Conservation (phyloP, 2,329 filamentous ascomycete genomes). For the Ciborinia camelliae region DNA sequence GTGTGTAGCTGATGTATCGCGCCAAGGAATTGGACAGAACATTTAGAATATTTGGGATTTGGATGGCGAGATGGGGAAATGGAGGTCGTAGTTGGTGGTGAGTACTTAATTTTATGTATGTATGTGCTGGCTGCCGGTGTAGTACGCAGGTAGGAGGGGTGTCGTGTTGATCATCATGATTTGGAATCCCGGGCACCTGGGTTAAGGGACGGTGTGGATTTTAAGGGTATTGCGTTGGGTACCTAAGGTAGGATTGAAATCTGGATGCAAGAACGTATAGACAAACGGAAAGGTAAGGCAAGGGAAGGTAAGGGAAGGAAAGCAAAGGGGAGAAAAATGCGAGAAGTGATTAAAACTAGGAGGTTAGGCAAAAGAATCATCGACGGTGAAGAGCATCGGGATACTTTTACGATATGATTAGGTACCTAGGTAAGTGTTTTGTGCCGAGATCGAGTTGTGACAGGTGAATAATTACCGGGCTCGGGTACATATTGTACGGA, state of each 20-base stretch:
- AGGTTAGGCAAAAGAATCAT: not conserved
- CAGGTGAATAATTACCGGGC: not conserved
- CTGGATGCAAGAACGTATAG: not conserved
- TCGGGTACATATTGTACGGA: not conserved
- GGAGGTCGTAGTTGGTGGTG: not conserved
- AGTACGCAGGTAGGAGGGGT: not conserved
- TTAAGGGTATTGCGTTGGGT: not conserved
- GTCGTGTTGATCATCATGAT: not conserved
- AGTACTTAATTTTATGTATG: not conserved
- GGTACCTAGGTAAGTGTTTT: not conserved
- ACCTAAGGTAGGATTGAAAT: not conserved
- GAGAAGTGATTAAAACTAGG: not conserved
- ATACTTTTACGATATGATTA: not conserved
- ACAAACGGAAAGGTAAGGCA: no score
- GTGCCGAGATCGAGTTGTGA: not conserved
- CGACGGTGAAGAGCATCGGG: not conserved
- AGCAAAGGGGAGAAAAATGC: not conserved
- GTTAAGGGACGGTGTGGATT: not conserved
- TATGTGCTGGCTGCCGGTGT: slow-evolving; percentile 9
- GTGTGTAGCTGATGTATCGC: not conserved
- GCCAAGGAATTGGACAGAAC: not conserved
- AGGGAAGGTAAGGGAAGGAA: not conserved
- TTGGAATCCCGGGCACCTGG: not conserved
- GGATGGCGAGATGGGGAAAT: not conserved
- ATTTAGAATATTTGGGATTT: not conserved